Percentiles rank a stretch among this genome's conserved stretches.
Evolutionary conservation across 352 stramenopile species (phyloP).

Genomic region (Phytophthora kernoviae): DNA sequence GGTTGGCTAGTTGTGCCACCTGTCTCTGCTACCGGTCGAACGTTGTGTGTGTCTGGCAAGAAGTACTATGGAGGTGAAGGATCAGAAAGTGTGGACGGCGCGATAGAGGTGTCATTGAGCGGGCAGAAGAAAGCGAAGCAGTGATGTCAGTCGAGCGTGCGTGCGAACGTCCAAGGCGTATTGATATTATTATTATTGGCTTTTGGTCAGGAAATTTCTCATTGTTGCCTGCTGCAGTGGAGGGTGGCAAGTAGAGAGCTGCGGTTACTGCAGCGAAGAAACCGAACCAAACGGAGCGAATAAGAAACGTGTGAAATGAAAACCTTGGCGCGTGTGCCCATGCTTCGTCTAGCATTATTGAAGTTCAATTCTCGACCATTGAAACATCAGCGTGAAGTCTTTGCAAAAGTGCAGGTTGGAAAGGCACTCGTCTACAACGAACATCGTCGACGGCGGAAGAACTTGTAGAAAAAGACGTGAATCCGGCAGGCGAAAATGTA

Average conservation of each 20-base stretch:
- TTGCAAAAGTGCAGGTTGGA: too few relatives aligned
- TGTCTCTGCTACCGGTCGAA: neutral
- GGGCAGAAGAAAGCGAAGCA: constrained; percentile 25
- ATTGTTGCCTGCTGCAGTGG: constrained; percentile 9
- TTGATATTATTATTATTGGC: constrained; percentile 46
- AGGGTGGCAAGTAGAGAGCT: neutral
- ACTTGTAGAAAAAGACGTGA: too few relatives aligned
- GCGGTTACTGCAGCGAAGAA: constrained; percentile 1
- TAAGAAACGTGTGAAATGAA: constrained; percentile 25
- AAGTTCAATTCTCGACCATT: neutral
- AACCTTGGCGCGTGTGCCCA: neutral
- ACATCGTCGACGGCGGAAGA: too few relatives aligned
- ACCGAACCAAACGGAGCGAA: constrained; percentile 13
- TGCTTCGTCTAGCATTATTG: too few relatives aligned
- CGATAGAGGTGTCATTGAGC: constrained; percentile 23
- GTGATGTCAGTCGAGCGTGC: constrained; percentile 14
- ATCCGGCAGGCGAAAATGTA: neutral
- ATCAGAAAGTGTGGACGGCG: constrained; percentile 15
- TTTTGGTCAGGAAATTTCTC: constrained; percentile 19
- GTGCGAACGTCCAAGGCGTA: constrained; percentile 25
- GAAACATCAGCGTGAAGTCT: neutral
- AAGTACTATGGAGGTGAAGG: constrained; percentile 15
- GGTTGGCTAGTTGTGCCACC: constrained; percentile 3
- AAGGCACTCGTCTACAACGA: too few relatives aligned
- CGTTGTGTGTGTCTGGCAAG: constrained; percentile 12